Base-by-base conservation (phyloP, 768 basidiomycete species). In the Boletales sp. region DNA sequence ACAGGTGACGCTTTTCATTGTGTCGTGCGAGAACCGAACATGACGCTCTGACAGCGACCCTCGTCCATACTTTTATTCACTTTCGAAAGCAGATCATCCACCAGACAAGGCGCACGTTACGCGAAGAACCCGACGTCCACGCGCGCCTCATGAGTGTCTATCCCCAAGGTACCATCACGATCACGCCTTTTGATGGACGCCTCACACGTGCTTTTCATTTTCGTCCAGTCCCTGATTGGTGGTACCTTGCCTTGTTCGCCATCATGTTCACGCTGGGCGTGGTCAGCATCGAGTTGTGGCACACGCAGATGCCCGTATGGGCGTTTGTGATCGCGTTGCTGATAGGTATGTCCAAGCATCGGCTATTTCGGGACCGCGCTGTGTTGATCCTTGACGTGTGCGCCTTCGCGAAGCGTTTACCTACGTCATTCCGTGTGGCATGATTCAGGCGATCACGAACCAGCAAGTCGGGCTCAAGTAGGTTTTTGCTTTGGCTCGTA, bases 61-160 rank as follows among this genome's bases (percentile, higher is more conserved):
- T 67, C 28, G 57, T 62, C n/a, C 66, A 67, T 30, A 48, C 66
- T 1, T 60, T 73, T 64, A 71, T 91, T 32, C 84, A 82, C 70
- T 88, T 84, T 72, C 81, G 88, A 63, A 86, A 86, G 61, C 86
- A 88, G 65, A 87, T 92, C 50, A 83, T 83, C 76, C 72, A 71
- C 5, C 87, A 89, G 65, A 70, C 82, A 17, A 81, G 86, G 41
- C 77, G 83, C 47, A 76, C 87, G 4, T 76, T 87, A 65, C 66
- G 77, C 42, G 91, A 92, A 58, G 86, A 89, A 59, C 86, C 87
- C 0, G 90, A 93, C 70, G 81, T 93, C 53, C 90, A 93, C 58
- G 87, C 87, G 17, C 80, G 88, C 12, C 73, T 93, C 34, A 93
- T 93, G 91, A 72, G 77, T 12, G 69, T 70, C 43, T 94, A 94